Evolutionary conservation across 805 yeast species (phyloP), one percentile per base, ranked within the genome.

Genomic region (Torulaspora maleeae): DNA sequence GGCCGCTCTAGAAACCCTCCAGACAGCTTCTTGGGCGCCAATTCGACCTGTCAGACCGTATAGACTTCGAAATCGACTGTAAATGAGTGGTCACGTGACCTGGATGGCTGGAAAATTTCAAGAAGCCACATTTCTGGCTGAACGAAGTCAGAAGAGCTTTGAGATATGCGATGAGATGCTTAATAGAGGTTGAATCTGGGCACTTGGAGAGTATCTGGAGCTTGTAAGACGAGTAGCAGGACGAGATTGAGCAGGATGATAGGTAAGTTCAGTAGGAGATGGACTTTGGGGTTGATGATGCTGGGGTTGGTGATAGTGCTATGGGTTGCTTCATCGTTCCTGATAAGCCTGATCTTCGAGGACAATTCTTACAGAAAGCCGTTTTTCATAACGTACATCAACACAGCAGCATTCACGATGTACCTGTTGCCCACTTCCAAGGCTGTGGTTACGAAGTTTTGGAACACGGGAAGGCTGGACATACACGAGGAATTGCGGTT

Each of bases 281-380:
- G 97, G 97, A 71, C 82, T 0, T 57, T 86, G 16, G 98, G 98
- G 2, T 74, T 91, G 17, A 54, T 82, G 17, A 77, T 86, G 67
- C 73, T 90, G 19, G 73, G 79, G 1, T 71, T 84, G 36, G 98
- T 90, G 36, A 87, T 91, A 22, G 63, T 86, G 1, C 75, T 88
- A 19, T 91, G 99, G 99, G 97, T 93, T 9, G 68, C 84, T 29
- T 87, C 96, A 3, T 86, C 95, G 3, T 91, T 89, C 55, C 64
- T 91, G 38, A 83, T 93, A 29, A 89, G 86, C 64, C 82, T 79
- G 35, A 70, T 87, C 33, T 84, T 87, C 55, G 88, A 82, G 54
- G 74, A 77, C 38, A 78, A 75, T 47, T 69, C 74, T 22, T 93
- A 88, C 64, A 68, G 88, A 38, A 93, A 93, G 66, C 99, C 99